These are phyloP conservation scores for Arthrocladium fulminans DNA, from an alignment of 2,329 filamentous ascomycete genomes.

Conservation along the genomic window DNA sequence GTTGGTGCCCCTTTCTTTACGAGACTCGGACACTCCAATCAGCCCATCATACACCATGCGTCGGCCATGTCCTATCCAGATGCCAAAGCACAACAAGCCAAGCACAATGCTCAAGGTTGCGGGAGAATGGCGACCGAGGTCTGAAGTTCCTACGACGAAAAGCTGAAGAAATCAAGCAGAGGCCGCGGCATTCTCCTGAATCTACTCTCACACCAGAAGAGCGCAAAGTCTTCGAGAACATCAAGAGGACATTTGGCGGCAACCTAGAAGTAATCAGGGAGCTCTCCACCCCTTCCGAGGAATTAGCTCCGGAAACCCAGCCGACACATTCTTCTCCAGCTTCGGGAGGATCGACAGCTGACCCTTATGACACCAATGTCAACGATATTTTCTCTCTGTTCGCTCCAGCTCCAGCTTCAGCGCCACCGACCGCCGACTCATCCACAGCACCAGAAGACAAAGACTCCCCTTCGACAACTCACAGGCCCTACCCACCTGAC, in stretches of 20 bases:
- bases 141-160: slow-evolving; percentile 1
- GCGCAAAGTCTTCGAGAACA: slow-evolving; percentile 17
- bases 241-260: slow-evolving; percentile 9
- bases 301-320: not conserved
- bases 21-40: slow-evolving; percentile 17
- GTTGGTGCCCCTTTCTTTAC: slow-evolving; percentile 15
- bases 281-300: slow-evolving; percentile 1
- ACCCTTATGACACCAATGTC: slow-evolving; percentile 1
- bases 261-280: slow-evolving; percentile 10
- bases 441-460: not conserved
- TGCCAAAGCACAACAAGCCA: not conserved
- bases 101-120: not conserved
- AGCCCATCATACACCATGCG: not conserved
- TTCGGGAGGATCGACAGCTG: slow-evolving; percentile 13
- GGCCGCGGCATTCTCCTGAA: not conserved
- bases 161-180: not conserved
- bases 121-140: not conserved
- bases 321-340: slow-evolving; percentile 13
- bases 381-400: slow-evolving; percentile 1
- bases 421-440: not conserved
- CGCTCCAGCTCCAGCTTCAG: not conserved
- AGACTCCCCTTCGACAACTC: not conserved
- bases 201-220: slow-evolving; percentile 18
- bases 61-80: not conserved
- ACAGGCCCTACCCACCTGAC: not conserved